Conservation (phyloP, 345 rosid genomes). For the Hevea brasiliensis region DNA sequence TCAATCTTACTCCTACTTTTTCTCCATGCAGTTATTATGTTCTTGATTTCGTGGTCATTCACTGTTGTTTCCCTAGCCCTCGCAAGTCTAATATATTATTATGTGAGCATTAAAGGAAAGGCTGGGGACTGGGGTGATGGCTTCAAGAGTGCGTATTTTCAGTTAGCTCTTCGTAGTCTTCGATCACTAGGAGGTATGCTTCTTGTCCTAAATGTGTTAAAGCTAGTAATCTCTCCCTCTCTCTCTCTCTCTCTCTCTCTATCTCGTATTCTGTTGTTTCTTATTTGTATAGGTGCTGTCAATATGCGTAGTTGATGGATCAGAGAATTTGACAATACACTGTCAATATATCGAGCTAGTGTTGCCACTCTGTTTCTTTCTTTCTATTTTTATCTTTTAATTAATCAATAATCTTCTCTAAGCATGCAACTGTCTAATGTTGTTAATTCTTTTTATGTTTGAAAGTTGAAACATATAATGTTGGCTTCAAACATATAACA, state of each 20-base stretch:
- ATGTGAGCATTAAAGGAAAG: constrained; percentile 94
- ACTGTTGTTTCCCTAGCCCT: constrained; percentile 91
- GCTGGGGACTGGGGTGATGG: constrained; percentile 99
- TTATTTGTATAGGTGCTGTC: neutral
- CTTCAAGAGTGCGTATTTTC: constrained; percentile 99
- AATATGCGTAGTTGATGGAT: neutral
- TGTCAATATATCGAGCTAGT: neutral
- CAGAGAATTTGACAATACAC: neutral
- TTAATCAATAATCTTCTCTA: too few relatives aligned
- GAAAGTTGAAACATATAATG: neutral
- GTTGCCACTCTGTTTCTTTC: neutral
- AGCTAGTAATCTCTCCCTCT: neutral
- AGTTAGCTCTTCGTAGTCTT: constrained; percentile 98
- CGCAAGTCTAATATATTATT: constrained; percentile 95
- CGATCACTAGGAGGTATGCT: constrained; percentile 94
- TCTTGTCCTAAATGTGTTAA: constrained; percentile 2
- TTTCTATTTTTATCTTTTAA: neutral
- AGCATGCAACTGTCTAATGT: neutral
- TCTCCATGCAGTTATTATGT: constrained; percentile 90
- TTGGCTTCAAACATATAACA: neutral
- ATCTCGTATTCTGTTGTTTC: neutral
- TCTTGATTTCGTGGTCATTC: constrained; percentile 98
- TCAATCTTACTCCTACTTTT: constrained; percentile 24
- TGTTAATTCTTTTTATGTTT: neutral
- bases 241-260: neutral